phyloP scores from a whole-genome alignment of 2,329 filamentous ascomycete genomes.

The Cercospora nicotianae region DNA sequence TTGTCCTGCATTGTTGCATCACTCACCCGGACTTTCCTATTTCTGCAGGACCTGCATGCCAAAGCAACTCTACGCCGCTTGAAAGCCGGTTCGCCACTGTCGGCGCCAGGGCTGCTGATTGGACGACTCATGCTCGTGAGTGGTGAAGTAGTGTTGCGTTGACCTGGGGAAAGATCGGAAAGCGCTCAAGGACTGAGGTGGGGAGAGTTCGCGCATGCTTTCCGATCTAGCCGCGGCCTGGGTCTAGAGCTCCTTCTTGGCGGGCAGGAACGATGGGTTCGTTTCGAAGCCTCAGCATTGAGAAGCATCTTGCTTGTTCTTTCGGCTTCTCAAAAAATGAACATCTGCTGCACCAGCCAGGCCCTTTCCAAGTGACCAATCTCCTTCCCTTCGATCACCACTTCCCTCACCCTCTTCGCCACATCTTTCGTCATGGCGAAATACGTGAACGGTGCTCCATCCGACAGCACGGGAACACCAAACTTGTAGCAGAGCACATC shows the following conservation, averaged over 20 bases:
- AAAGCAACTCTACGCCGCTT: constrained; percentile 3
- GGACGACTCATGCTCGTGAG: neutral
- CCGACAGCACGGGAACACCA: neutral
- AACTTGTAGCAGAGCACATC: neutral
- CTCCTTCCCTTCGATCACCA: neutral
- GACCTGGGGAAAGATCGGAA: neutral
- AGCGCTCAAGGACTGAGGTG: neutral
- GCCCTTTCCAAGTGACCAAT: neutral
- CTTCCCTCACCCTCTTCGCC: neutral
- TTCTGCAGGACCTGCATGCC: constrained; percentile 1
- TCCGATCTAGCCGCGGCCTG: neutral
- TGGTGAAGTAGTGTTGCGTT: neutral
- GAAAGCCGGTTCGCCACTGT: neutral
- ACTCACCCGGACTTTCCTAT: constrained; percentile 1
- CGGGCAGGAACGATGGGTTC: neutral
- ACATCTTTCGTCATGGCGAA: neutral
- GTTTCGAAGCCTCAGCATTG: too few relatives aligned
- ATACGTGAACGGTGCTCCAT: neutral
- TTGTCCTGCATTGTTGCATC: neutral
- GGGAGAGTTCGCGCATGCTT: neutral
- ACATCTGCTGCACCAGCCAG: neutral
- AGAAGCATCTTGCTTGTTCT: too few relatives aligned
- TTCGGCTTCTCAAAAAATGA: neutral
- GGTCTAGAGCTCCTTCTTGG: neutral
- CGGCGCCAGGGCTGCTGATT: neutral